A percentile compares a stretch with the other conserved stretches of the same genome.
phyloP scores from a whole-genome alignment of 2,329 filamentous ascomycete genomes.

The Leptographium procerum region DNA sequence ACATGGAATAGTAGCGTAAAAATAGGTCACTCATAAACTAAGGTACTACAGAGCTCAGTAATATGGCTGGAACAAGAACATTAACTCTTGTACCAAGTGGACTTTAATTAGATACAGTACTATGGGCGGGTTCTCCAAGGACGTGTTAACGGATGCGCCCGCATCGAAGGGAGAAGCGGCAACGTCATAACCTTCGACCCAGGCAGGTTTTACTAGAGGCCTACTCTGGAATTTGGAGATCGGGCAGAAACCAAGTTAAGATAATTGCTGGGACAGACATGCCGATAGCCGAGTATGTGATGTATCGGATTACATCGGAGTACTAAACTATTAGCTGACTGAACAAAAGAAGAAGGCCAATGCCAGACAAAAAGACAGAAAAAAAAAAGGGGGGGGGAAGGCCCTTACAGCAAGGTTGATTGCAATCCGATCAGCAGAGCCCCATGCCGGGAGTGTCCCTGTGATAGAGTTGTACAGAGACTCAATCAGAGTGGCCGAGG shows the following conservation, averaged over 20 bases:
- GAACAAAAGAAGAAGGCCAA: background rate
- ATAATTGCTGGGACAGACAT: conserved; percentile 13
- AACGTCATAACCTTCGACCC: no score
- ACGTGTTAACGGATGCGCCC: no score
- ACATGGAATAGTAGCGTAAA: no score
- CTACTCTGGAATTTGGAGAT: conserved; percentile 12
- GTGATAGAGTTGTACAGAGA: conserved; percentile 9
- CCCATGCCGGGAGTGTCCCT: conserved; percentile 4
- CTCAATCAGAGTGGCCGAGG: conserved; percentile 3
- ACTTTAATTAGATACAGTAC: no score
- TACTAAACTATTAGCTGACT: conserved; percentile 10
- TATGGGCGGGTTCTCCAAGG: no score
- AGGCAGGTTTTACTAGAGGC: background rate
- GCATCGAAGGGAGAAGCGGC: no score
- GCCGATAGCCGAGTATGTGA: conserved; percentile 17
- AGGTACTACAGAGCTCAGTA: no score
- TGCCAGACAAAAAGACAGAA: background rate
- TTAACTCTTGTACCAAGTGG: no score
- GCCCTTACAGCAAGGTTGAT: conserved; percentile 8
- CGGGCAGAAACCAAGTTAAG: conserved; percentile 14
- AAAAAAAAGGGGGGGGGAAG: no score
- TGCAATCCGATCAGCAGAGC: conserved; percentile 3
- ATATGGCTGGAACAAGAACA: no score
- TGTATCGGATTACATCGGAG: conserved; percentile 16
- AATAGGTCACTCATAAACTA: no score